Evolutionary conservation across 495 filamentous ascomycete species (phyloP).

Genomic region (Barbatosphaeria neglecta): DNA sequence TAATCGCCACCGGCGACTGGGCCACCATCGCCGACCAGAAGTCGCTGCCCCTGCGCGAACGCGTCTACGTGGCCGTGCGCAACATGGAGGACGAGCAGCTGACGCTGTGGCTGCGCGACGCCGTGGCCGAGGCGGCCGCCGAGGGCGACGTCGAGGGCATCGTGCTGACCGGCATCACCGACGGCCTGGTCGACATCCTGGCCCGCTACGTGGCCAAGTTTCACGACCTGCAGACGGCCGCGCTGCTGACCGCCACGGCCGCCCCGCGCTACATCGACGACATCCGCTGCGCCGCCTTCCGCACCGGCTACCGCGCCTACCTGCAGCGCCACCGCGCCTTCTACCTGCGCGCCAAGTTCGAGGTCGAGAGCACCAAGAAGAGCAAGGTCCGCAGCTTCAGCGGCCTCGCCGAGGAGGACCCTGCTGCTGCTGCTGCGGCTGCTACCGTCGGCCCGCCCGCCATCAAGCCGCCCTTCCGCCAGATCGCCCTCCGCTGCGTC

Average conservation of each 20-base stretch:
- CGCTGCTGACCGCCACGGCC: conserved; percentile 70
- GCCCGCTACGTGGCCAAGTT: conserved; percentile 80
- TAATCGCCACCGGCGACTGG: conserved; percentile 85
- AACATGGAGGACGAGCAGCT: conserved; percentile 73
- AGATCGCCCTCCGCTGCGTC: conserved; percentile 72
- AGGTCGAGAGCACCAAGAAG: conserved; percentile 45
- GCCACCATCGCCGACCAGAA: conserved; percentile 65
- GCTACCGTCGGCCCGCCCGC: conserved; percentile 47
- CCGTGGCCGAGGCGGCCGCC: conserved; percentile 49
- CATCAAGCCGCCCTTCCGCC: conserved; percentile 54
- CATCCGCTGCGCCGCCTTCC: conserved; percentile 64
- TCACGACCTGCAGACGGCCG: conserved; percentile 80
- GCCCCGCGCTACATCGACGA: conserved; percentile 74
- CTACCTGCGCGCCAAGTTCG: conserved; percentile 48
- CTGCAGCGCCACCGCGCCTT: conserved; percentile 55
- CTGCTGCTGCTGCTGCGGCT: too few relatives aligned
- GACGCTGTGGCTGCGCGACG: conserved; percentile 53
- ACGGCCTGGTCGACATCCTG: conserved; percentile 69
- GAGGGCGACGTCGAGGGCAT: conserved; percentile 83
- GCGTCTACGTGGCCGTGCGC: conserved; percentile 73
- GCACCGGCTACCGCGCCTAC: conserved; percentile 65
- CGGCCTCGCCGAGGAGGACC: too few relatives aligned
- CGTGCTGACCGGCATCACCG: conserved; percentile 73
- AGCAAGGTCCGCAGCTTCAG: conserved; percentile 49
- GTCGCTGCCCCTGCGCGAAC: conserved; percentile 73